Conservation (phyloP, 352 stramenopile species). For the Globisporangium lucens region DNA sequence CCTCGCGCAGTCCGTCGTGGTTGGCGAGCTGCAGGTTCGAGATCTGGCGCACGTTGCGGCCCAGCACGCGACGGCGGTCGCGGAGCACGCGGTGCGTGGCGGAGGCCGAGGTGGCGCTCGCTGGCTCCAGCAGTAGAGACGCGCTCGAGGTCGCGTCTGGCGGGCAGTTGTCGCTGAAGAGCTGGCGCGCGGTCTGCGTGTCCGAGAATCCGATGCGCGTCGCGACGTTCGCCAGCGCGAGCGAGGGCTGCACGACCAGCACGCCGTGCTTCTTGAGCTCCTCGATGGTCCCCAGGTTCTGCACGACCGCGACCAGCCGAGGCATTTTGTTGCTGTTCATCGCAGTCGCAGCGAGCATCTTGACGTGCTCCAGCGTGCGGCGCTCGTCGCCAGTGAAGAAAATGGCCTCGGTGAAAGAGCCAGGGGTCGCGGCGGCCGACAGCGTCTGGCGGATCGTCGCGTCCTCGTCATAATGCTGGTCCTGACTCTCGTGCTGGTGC, state of each 20-base stretch:
- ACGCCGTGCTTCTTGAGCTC: neutral
- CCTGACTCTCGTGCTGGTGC: neutral
- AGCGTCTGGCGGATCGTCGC: slow-evolving; percentile 2
- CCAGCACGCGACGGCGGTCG: slow-evolving; percentile 2
- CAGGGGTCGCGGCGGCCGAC: neutral
- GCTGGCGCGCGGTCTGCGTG: neutral
- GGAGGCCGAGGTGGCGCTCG: neutral
- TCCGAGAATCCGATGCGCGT: neutral
- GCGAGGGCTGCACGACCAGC: neutral
- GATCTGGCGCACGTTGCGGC: slow-evolving; percentile 3
- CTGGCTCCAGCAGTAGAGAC: neutral
- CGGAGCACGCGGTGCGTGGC: neutral
- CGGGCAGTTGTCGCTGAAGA: slow-evolving; percentile 2
- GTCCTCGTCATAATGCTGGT: neutral
- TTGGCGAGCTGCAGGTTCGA: neutral
- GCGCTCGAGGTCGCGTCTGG: slow-evolving; percentile 1
- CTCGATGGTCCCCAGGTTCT: neutral
- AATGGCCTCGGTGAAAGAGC: neutral
- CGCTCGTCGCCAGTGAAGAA: neutral
- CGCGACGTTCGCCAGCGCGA: neutral
- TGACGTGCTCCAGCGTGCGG: neutral
- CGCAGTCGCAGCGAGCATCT: slow-evolving; percentile 5
- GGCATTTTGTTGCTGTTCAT: neutral
- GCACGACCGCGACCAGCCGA: neutral
- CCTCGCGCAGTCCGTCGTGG: slow-evolving; percentile 8